phyloP scores from a whole-genome alignment of 2,329 filamentous ascomycete species.

The Sordariomycetes sp. region DNA sequence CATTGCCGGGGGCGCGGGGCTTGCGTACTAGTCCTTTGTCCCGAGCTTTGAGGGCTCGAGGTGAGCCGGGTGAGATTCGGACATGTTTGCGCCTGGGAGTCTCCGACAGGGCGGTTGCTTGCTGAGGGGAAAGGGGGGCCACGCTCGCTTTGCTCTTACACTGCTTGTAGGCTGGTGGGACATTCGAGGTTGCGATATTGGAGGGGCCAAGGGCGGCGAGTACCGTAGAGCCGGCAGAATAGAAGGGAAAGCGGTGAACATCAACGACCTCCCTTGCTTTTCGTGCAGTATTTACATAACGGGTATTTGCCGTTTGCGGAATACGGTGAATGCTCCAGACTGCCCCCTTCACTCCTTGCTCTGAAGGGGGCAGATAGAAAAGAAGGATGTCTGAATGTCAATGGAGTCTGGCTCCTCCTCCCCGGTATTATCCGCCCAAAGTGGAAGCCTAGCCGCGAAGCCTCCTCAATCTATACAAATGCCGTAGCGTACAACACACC shows the following conservation, averaged over 20 bases:
- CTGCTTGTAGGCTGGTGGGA: conserved; percentile 1
- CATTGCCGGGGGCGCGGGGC: background rate
- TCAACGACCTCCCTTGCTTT: background rate
- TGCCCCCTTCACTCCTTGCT: background rate
- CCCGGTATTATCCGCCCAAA: background rate
- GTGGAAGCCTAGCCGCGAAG: background rate
- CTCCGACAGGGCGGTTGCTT: background rate
- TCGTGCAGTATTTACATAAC: background rate
- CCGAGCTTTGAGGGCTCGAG: conserved; percentile 70
- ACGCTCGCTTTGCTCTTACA: background rate
- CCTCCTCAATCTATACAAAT: background rate
- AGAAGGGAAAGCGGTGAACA: background rate
- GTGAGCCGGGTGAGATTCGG: conserved; percentile 36
- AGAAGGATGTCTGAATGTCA: no score
- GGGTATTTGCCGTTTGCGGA: background rate
- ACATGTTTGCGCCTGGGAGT: background rate
- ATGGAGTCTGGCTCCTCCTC: background rate
- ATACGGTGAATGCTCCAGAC: background rate
- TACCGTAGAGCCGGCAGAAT: background rate
- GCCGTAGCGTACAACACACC: background rate
- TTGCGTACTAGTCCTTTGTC: conserved; percentile 73
- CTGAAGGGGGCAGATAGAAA: background rate
- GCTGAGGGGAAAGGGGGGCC: background rate
- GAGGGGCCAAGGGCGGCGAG: background rate
- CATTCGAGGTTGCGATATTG: conserved; percentile 6